A percentile compares a stretch with the other conserved stretches of the same genome.
phyloP scores from a whole-genome alignment of 306 rosid species.

The Phaseolus lunatus region DNA sequence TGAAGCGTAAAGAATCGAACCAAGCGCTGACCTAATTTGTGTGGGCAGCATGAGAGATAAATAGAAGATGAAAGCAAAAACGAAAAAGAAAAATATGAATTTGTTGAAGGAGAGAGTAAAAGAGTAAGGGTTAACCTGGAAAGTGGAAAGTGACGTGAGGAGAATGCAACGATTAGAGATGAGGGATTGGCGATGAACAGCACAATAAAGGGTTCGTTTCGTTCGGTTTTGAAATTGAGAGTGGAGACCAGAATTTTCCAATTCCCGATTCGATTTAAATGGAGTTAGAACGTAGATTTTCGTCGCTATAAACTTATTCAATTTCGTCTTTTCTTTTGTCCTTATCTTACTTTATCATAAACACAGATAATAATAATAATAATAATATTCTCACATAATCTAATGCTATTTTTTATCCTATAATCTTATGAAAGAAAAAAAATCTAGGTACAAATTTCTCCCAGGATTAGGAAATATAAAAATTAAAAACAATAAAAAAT shows the following conservation, averaged over 20 bases:
- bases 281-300: not conserved
- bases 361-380: too few relatives aligned
- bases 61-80: not conserved
- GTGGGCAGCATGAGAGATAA: not conserved
- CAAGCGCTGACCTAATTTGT: not conserved
- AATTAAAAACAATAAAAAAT: too few relatives aligned
- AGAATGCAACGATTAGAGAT: not conserved
- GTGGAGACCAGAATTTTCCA: not conserved
- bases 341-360: not conserved
- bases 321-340: not conserved
- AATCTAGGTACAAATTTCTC: too few relatives aligned
- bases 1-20: not conserved
- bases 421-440: too few relatives aligned
- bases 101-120: not conserved
- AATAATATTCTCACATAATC: too few relatives aligned
- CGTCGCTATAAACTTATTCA: not conserved
- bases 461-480: too few relatives aligned
- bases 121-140: conserved; percentile 39
- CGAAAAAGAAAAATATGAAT: not conserved
- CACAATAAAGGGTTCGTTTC: not conserved
- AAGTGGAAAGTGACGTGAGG: conserved; percentile 1
- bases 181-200: not conserved
- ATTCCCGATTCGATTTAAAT: not conserved
- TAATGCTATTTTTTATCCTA: too few relatives aligned
- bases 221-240: not conserved